Base-by-base conservation (phyloP, 1,284 basidiomycete species). In the Cryptococcus wingfieldii region DNA sequence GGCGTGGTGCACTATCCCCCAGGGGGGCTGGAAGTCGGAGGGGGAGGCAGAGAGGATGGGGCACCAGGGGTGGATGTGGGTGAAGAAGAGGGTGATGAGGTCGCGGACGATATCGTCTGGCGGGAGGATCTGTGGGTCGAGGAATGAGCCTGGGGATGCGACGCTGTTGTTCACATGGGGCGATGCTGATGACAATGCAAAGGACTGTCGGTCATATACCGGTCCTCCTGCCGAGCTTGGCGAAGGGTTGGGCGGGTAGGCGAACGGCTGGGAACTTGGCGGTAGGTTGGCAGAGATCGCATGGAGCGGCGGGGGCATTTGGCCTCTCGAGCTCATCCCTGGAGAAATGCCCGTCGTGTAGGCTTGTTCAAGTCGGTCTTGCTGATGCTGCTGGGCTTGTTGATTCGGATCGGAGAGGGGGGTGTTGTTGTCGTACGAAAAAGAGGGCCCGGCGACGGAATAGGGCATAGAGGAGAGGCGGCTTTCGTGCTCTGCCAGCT, bases 41-140 rank as follows among this genome's bases (percentile, higher is more conserved):
- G 51, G 58, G 8, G 56, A 55, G 4, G 71, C 71, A 6, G 67
- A 62, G 28, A 76, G 58, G 54, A 78, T 75, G 2, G 75, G 75
- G n/a, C 72, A 71, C 72, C 74, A 77, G 10, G 75, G 74, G 39
- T 71, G 67, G 18, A 78, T 72, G 47, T 72, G 68, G 1, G 60
- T 60, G 53, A 68, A 75, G 63, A 69, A 78, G 5, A 76, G 56
- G 4, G 53, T 51, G 42, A 78, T 69, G 0, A 77, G 63, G 54
- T 76, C 69, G 14, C 67, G 61, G 16, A 77, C 76, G 14, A 78
- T 70, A 48, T 78, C 76, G 51, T 73, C 69, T 0, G 72, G 58
- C 3, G 76, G 76, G 10, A 77, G 60, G n/a, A 77, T 62, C 14
- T 65, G 63, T 4, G 67, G 65, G 55, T 76, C 72, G 28, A 65